A percentile compares a stretch with the other conserved stretches of the same genome.
Evolutionary conservation across 108 stramenopile genomes (phyloP).

Genomic region (Fistulifera pelliculosa): DNA sequence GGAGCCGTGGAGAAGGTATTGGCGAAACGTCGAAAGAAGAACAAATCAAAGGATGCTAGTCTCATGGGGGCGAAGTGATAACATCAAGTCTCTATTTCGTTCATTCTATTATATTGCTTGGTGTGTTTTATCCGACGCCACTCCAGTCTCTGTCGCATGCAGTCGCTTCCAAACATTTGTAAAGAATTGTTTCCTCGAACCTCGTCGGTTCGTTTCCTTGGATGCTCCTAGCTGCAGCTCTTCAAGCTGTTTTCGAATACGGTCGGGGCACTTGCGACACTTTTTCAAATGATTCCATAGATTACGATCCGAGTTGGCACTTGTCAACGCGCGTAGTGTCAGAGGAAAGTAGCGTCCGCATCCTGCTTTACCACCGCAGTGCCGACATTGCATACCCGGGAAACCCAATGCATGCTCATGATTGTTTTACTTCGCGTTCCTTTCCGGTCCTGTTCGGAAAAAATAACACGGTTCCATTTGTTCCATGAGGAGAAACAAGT

Average conservation of each 20-base stretch:
- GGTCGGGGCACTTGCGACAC: constrained; percentile 51
- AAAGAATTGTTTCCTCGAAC: constrained; percentile 56
- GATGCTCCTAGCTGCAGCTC: constrained; percentile 31
- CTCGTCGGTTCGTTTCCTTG: constrained; percentile 36
- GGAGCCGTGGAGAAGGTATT: constrained; percentile 73
- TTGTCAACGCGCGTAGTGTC: constrained; percentile 45
- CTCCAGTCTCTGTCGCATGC: too few species aligned
- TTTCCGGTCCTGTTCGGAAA: constrained; percentile 65
- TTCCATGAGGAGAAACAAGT: constrained; percentile 54
- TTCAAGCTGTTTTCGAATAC: constrained; percentile 33
- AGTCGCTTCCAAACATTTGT: not conserved
- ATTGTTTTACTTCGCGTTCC: constrained; percentile 59
- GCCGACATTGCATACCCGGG: constrained; percentile 68
- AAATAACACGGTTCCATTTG: constrained; percentile 74
- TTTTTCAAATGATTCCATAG: constrained; percentile 61
- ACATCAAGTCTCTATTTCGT: too few species aligned
- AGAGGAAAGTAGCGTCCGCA: constrained; percentile 75
- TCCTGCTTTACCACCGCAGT: constrained; percentile 64
- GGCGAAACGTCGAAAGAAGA: constrained; percentile 73
- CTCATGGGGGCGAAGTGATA: constrained; percentile 21
- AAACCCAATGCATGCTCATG: constrained; percentile 51
- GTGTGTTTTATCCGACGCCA: too few species aligned
- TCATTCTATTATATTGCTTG: too few species aligned
- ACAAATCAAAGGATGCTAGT: constrained; percentile 57
- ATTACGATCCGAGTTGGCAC: constrained; percentile 70